Conservation (phyloP, 352 stramenopile species). For the Detonula confervacea region DNA sequence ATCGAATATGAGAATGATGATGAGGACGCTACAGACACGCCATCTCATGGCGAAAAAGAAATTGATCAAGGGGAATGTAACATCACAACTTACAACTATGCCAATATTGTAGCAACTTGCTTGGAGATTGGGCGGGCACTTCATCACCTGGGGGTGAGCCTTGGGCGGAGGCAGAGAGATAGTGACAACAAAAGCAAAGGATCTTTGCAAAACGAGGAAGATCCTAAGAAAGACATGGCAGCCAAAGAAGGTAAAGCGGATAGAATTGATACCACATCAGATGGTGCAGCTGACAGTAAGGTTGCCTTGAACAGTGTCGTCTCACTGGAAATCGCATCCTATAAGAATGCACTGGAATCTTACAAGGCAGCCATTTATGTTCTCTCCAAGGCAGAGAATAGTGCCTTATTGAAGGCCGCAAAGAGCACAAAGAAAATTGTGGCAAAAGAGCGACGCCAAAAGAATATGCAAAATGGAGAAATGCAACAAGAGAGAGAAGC, state of each 20-base stretch:
- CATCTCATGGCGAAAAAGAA: constrained; percentile 1
- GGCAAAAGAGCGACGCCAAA: constrained; percentile 7
- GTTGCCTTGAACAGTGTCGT: constrained; percentile 13
- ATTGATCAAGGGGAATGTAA: constrained; percentile 4
- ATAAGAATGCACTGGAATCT: constrained; percentile 61
- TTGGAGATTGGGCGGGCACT: constrained; percentile 67
- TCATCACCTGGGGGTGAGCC: constrained; percentile 65
- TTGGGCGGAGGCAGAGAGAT: constrained; percentile 61
- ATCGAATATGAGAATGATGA: background rate
- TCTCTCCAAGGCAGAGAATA: constrained; percentile 48
- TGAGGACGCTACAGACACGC: constrained; percentile 8
- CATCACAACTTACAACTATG: constrained; percentile 55
- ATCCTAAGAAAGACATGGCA: constrained; percentile 4
- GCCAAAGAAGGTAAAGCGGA: background rate
- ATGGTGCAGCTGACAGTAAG: no score
- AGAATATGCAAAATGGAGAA: constrained; percentile 17
- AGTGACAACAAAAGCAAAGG: constrained; percentile 3
- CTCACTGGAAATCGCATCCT: constrained; percentile 53
- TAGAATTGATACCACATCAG: background rate
- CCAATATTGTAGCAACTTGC: constrained; percentile 58
- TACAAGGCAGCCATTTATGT: constrained; percentile 60
- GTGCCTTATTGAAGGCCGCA: constrained; percentile 1
- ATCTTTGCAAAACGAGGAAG: background rate
- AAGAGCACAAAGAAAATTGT: constrained; percentile 10
- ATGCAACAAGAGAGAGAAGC: constrained; percentile 19